phyloP scores from a whole-genome alignment of 192 early-diverging fungal genomes.

The Coemansia pectinata region DNA sequence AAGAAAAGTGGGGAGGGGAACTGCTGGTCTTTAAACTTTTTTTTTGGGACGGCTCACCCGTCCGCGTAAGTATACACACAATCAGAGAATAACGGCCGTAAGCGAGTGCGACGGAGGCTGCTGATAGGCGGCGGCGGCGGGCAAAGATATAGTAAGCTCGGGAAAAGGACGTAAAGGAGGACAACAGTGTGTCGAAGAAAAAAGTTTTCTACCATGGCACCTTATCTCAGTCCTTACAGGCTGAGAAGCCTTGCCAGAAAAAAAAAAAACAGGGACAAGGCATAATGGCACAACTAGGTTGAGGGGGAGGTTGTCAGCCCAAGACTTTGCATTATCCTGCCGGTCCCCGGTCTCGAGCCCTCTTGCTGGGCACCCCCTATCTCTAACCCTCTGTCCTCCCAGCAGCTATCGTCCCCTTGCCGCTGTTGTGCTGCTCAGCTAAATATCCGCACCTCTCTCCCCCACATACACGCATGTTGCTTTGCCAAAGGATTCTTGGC shows the following conservation, averaged over 20 bases:
- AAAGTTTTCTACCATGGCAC: neutral
- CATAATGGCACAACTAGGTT: neutral
- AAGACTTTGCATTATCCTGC: neutral
- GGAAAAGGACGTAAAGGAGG: neutral
- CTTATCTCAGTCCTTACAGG: neutral
- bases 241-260: neutral
- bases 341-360: conserved; percentile 2
- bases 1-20: neutral
- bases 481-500: neutral
- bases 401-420: neutral
- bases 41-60: neutral
- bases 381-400: too few relatives aligned
- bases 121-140: neutral
- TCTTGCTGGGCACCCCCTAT: neutral
- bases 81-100: neutral
- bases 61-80: neutral
- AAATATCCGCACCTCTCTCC: conserved; percentile 1
- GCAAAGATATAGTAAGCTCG: neutral
- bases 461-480: neutral
- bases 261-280: neutral
- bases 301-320: neutral
- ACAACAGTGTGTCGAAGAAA: neutral
- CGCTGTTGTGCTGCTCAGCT: neutral
- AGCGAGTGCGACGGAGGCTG: neutral
- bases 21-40: conserved; percentile 9